Evolutionary conservation across 2,329 filamentous ascomycete genomes (phyloP), one percentile per base, ranked within the genome.

Genomic region (Fusarium sambucinum): DNA sequence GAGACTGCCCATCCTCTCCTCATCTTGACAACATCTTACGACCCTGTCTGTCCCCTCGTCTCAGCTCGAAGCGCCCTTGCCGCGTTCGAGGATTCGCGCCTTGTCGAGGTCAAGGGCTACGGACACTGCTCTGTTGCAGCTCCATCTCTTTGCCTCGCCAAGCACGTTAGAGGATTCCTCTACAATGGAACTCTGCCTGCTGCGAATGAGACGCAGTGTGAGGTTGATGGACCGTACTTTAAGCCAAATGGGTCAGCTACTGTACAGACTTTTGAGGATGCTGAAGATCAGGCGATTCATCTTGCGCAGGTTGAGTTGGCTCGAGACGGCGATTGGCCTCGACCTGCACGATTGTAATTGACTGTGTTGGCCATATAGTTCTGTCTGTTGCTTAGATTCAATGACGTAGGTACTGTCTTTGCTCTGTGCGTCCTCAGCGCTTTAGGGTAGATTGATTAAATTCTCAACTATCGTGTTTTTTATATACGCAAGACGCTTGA

Each of bases 11-110:
- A 77, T 21, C 77, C 77, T 17, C 45, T 80, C 1, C 69, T 80
- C 0, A 68, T 80, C 2, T 55, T 80, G 9, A 76, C 75, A 1
- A 79, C 72, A 0, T 74, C 71, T 1, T 75, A 76, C 29, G 77
- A 80, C 5, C 88, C 88, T 0, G 85, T 90, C 1, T 89, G 87
- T 23, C 78, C 81, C 2, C 63, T 83, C 1, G 61, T 76, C 1
- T 82, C 81, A 4, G 81, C 81, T 1, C 70, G 70, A 25, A 73
- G 70, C 0, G 81, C 82, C 0, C 74, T 75, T 4, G 68, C 69
- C 3, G 75, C 76, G 0, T 83, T 81, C 56, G 73, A 74, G 16
- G 78, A 73, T 3, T 80, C 81, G 6, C 74, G 74, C 4, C 71
- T 83, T 3, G 69, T 84, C 1, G 79, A 82, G 54, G 76, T 83